These are phyloP conservation scores for Onygenales sp. DNA, from an alignment of 2,329 filamentous ascomycete species.

Conservation along the genomic window DNA sequence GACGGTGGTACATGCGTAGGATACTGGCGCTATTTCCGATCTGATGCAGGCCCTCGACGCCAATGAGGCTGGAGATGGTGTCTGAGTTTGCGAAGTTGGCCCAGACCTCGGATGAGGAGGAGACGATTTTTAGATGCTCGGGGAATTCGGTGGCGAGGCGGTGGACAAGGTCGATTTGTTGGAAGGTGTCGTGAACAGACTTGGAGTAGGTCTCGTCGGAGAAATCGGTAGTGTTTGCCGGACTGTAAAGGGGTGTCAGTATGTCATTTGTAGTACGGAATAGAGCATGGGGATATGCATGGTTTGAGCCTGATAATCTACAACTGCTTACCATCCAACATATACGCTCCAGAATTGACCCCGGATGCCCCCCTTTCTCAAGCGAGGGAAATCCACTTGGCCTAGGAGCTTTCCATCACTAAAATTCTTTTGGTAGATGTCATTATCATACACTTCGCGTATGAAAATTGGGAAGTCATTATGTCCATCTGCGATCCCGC, in stretches of 20 bases:
- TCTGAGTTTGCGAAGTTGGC: conserved; percentile 55
- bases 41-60: conserved; percentile 83
- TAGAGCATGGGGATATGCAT: not conserved
- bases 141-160: conserved; percentile 57
- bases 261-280: not conserved
- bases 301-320: not conserved
- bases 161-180: conserved; percentile 65
- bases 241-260: not conserved
- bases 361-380: conserved; percentile 55
- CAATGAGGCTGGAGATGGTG: conserved; percentile 66
- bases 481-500: conserved; percentile 59
- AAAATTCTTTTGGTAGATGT: conserved; percentile 67
- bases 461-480: conserved; percentile 76
- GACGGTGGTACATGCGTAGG: conserved; percentile 62
- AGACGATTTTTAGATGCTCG: conserved; percentile 48
- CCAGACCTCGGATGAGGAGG: conserved; percentile 49
- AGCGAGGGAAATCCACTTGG: conserved; percentile 72
- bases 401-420: conserved; percentile 55
- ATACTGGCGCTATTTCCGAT: conserved; percentile 67
- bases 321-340: conserved; percentile 48
- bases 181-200: conserved; percentile 58
- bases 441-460: conserved; percentile 58
- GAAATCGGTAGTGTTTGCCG: conserved; percentile 12
- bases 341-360: conserved; percentile 94
- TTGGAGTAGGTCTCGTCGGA: conserved; percentile 17